Conservation (phyloP, 2,329 filamentous ascomycete genomes). For the Colletotrichum coccodes region DNA sequence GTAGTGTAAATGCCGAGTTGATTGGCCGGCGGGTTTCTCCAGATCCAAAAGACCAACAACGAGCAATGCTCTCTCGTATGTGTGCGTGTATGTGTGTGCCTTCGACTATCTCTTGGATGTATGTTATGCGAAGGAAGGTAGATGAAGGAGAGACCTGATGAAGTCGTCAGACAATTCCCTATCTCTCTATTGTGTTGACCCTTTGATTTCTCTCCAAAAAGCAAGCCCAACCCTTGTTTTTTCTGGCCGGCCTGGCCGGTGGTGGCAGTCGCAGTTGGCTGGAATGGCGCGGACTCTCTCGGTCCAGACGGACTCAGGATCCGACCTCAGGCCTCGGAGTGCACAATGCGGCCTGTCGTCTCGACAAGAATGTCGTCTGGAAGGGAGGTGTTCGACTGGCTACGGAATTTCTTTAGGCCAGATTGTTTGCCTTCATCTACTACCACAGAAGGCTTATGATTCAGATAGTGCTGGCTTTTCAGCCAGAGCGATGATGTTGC, state of each 20-base stretch:
- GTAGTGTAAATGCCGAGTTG: background rate
- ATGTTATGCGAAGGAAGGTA: background rate
- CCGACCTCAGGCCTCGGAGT: slow-evolving; percentile 12
- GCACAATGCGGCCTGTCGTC: slow-evolving; percentile 14
- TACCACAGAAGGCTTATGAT: too few relatives aligned
- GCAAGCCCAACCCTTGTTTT: background rate
- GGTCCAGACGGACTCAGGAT: slow-evolving; percentile 20
- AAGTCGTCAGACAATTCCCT: background rate
- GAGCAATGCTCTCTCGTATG: background rate
- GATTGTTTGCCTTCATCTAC: background rate
- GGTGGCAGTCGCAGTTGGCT: background rate
- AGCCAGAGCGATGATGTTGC: background rate
- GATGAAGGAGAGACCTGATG: background rate
- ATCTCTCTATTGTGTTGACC: background rate
- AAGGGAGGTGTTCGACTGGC: background rate
- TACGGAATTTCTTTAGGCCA: background rate
- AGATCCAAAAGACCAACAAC: background rate
- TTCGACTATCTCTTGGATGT: background rate
- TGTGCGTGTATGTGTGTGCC: background rate
- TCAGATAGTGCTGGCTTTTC: background rate
- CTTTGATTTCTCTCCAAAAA: background rate
- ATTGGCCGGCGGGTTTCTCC: slow-evolving; percentile 2
- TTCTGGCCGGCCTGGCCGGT: background rate
- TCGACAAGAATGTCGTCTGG: background rate
- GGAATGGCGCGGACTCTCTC: slow-evolving; percentile 1